Conservation (phyloP, 441 rosid genomes). For the Euphorbia schlechtendalii region DNA sequence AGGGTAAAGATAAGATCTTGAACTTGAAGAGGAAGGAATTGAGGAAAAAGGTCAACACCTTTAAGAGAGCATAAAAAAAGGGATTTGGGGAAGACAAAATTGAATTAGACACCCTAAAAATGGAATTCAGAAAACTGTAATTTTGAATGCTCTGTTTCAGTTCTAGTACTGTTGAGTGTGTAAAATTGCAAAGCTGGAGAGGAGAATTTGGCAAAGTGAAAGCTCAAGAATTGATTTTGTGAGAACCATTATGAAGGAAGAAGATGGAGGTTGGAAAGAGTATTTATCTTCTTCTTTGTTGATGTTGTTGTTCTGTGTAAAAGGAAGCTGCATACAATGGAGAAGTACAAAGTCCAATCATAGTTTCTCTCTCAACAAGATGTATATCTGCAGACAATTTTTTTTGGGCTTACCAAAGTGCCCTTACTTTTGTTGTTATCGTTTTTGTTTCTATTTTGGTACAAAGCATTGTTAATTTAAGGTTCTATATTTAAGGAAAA, state of each 20-base stretch:
- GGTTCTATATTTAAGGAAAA: neutral
- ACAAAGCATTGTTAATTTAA: neutral
- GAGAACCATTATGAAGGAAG: slow-evolving; percentile 44
- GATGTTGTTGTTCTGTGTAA: too few species aligned
- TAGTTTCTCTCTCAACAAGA: neutral
- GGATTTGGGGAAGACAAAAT: too few species aligned
- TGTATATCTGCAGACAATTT: neutral
- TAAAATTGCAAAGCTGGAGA: too few species aligned
- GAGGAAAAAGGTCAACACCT: slow-evolving; percentile 18
- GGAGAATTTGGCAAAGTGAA: slow-evolving; percentile 2
- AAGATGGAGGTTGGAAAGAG: slow-evolving; percentile 11
- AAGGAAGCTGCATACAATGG: slow-evolving; percentile 13
- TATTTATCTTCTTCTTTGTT: slow-evolving; percentile 28
- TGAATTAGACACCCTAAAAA: slow-evolving; percentile 5
- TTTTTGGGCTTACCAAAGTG: slow-evolving; percentile 3
- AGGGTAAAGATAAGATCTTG: slow-evolving; percentile 48
- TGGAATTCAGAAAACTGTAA: slow-evolving; percentile 1
- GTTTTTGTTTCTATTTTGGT: slow-evolving; percentile 3
- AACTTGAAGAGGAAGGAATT: slow-evolving; percentile 62
- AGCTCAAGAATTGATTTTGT: slow-evolving; percentile 21
- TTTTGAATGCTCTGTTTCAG: slow-evolving; percentile 3
- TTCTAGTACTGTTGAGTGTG: too few species aligned
- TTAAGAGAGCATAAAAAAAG: slow-evolving; percentile 10
- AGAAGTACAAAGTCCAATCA: slow-evolving; percentile 20
- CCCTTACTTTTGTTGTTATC: neutral